A percentile compares a stretch with the other conserved stretches of the same genome.
Conservation (phyloP, 2,329 filamentous ascomycete genomes). For the Nigrograna mackinnonii region DNA sequence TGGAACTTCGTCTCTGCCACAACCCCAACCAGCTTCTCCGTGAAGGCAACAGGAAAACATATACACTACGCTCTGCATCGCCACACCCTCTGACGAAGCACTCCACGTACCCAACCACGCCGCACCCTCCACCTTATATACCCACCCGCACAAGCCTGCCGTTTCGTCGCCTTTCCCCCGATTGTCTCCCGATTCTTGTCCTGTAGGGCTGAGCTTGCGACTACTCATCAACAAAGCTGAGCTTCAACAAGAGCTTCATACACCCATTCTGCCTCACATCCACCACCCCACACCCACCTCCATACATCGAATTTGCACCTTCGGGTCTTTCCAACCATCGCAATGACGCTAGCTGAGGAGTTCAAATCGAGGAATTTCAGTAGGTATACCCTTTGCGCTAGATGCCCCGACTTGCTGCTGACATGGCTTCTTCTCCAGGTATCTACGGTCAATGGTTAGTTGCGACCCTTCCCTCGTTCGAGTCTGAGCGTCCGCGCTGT, state of each 20-base stretch:
- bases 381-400: constrained; percentile 41
- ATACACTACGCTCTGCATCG: constrained; percentile 24
- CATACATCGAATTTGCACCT: neutral
- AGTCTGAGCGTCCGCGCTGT: too few species aligned
- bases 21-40: constrained; percentile 20
- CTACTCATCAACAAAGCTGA: constrained; percentile 2
- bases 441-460: constrained; percentile 72
- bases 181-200: neutral
- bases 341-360: constrained; percentile 56
- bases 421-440: constrained; percentile 49
- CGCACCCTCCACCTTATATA: neutral
- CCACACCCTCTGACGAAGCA: constrained; percentile 32
- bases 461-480: constrained; percentile 1
- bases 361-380: constrained; percentile 69
- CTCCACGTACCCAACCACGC: constrained; percentile 20
- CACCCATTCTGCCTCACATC: neutral
- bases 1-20: constrained; percentile 31
- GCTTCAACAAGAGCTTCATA: constrained; percentile 2
- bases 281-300: neutral
- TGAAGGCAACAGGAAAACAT: constrained; percentile 23
- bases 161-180: neutral
- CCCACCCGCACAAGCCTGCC: neutral
- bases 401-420: constrained; percentile 26
- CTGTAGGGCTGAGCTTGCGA: constrained; percentile 5
- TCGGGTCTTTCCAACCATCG: constrained; percentile 1